Evolutionary conservation across 2,329 filamentous ascomycete species (phyloP), one percentile per base, ranked within the genome.

Genomic region (Acephala macrosclerotiorum): DNA sequence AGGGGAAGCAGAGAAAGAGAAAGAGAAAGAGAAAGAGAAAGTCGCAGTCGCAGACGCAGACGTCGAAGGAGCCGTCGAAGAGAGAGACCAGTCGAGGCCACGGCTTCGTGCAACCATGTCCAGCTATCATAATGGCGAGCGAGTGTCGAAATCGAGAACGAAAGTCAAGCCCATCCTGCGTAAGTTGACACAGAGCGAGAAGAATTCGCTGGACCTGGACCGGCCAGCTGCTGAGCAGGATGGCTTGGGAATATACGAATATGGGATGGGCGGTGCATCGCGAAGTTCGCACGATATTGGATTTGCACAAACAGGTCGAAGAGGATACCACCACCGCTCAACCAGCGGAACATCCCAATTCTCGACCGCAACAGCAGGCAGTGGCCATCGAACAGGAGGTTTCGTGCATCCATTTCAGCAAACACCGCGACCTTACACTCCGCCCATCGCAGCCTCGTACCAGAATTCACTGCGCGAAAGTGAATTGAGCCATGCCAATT

Each of bases 391-490:
- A 25, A 65, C 74, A 33, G 76, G 72, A 58, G 75, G 81, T 36
- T 89, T 90, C 73, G 82, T 89, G 22, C 88, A 90, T 73, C 87
- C 88, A 29, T 89, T 89, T 70, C 86, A 89, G 74, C 88, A 89
- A 77, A 88, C 81, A 9, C 88, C 88, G 36, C 83, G 85, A 47
- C 86, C 86, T 0, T 84, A 85, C 55, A 88, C 87, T 66, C 86
- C 87, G 59, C 86, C 87, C 9, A 73, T 88, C 66, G 68, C 66
- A 47, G 59, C 65, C 18, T 84, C 85, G 26, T 88, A 87, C 74
- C 82, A 85, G 69, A 85, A 85, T 75, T 87, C 86, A 8, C 77
- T 85, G 51, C 80, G 82, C 40, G 76, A 73, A 57, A 82, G 85
- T 70, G 86, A 88, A 83, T 73, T 87, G 68, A 56, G 84, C 83